A percentile compares a stretch with the other conserved stretches of the same genome.
phyloP scores from a whole-genome alignment of 2,329 filamentous ascomycete genomes.

The Arthrobotrys musiformis region DNA sequence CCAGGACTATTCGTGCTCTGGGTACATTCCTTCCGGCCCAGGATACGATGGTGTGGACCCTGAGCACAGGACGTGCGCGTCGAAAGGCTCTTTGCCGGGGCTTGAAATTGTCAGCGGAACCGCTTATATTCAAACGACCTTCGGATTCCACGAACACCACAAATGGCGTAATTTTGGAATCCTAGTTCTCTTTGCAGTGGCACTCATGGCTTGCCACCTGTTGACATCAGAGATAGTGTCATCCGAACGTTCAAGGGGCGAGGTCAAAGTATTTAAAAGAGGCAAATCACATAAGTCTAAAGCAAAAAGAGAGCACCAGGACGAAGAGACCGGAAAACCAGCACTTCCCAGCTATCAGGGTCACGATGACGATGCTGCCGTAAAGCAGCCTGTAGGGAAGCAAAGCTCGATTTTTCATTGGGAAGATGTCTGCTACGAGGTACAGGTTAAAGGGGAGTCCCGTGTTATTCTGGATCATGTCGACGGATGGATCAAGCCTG shows the following conservation, averaged over 20 bases:
- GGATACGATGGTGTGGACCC: slow-evolving; percentile 64
- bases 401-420: slow-evolving; percentile 79
- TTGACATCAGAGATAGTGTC: slow-evolving; percentile 71
- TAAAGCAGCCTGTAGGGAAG: background rate
- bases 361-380: background rate
- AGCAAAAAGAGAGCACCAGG: slow-evolving; percentile 62
- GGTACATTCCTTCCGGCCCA: slow-evolving; percentile 64
- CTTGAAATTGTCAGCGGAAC: slow-evolving; percentile 67
- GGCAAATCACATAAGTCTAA: slow-evolving; percentile 66
- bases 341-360: slow-evolving; percentile 57
- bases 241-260: slow-evolving; percentile 78
- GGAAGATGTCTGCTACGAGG: slow-evolving; percentile 79
- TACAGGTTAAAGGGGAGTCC: slow-evolving; percentile 80
- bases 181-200: slow-evolving; percentile 66
- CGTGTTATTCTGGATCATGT: slow-evolving; percentile 84
- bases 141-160: slow-evolving; percentile 68
- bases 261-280: slow-evolving; percentile 78
- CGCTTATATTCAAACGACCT: slow-evolving; percentile 69
- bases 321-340: slow-evolving; percentile 60
- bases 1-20: slow-evolving; percentile 71
- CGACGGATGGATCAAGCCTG: slow-evolving; percentile 93
- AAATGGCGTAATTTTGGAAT: slow-evolving; percentile 72
- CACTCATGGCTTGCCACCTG: slow-evolving; percentile 70
- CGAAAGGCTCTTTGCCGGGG: slow-evolving; percentile 70
- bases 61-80: slow-evolving; percentile 65